Evolutionary conservation across 176 grass and related monocot genomes (phyloP).

Genomic region (Aegilops tauschii): DNA sequence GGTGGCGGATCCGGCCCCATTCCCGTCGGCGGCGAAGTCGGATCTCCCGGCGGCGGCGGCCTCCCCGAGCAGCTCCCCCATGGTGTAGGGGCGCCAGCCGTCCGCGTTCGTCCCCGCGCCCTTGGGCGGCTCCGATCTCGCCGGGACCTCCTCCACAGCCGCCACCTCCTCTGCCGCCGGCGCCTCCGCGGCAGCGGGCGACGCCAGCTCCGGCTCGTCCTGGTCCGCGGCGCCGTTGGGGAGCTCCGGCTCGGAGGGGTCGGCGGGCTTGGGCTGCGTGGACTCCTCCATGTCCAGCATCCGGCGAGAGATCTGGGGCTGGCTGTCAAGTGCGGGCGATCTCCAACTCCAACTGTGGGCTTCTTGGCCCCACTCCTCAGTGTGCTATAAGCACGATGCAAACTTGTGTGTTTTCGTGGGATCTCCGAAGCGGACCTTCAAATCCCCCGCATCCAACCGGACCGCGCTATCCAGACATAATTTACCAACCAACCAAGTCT

Average conservation of each 20-base stretch:
- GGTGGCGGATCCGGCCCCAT: constrained; percentile 37
- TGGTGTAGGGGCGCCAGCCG: constrained; percentile 52
- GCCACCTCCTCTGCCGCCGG: not conserved
- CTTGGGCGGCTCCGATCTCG: not conserved
- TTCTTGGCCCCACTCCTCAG: too few species aligned
- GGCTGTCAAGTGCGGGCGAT: not conserved
- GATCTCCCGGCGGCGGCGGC: constrained; percentile 43
- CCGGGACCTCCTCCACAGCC: not conserved
- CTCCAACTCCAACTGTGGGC: too few species aligned
- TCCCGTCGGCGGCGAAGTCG: constrained; percentile 36
- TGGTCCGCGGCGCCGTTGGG: constrained; percentile 7
- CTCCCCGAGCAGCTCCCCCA: constrained; percentile 69
- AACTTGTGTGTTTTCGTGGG: too few species aligned
- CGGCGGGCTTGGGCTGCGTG: not conserved
- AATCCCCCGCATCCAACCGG: too few species aligned
- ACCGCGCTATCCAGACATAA: too few species aligned
- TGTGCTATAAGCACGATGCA: too few species aligned
- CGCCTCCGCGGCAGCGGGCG: too few species aligned
- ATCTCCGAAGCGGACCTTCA: too few species aligned
- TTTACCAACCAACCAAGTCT: too few species aligned
- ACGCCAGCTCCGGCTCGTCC: not conserved
- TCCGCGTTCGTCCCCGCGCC: constrained; percentile 7
- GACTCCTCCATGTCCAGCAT: constrained; percentile 22
- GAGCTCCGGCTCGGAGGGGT: not conserved
- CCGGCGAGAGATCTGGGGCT: not conserved